These are phyloP conservation scores for Eimeria sp. DNA, from an alignment of 169 alveolate genomes.

Conservation along the genomic window DNA sequence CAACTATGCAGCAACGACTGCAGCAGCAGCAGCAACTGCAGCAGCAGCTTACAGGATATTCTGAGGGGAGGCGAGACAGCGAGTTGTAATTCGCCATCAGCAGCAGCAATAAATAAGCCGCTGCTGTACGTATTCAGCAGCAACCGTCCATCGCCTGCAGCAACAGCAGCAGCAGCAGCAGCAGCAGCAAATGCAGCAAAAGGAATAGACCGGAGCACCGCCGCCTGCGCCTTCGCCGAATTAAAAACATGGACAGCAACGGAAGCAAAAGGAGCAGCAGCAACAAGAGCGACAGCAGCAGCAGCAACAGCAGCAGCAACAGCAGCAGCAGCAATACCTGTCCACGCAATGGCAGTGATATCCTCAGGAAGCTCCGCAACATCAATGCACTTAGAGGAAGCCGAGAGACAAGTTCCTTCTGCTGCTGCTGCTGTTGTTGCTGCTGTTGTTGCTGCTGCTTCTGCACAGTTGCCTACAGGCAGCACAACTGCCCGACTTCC, in stretches of 20 bases:
- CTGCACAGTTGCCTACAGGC: slow-evolving; percentile 19
- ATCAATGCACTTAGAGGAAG: background rate
- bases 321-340: slow-evolving; percentile 53
- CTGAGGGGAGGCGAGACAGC: slow-evolving; percentile 26
- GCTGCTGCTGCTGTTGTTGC: background rate
- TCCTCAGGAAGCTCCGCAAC: slow-evolving; percentile 39
- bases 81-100: background rate
- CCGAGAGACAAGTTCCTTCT: slow-evolving; percentile 26
- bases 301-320: slow-evolving; percentile 53
- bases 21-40: background rate
- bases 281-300: background rate
- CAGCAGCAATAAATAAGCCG: slow-evolving; percentile 59
- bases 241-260: background rate
- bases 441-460: slow-evolving; percentile 17
- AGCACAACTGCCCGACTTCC: slow-evolving; percentile 54
- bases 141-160: slow-evolving; percentile 61
- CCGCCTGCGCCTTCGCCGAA: background rate
- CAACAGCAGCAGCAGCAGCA: slow-evolving; percentile 67
- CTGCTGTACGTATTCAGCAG: slow-evolving; percentile 68
- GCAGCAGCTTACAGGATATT: slow-evolving; percentile 38
- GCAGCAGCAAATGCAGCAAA: background rate
- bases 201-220: background rate
- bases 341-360: slow-evolving; percentile 44
- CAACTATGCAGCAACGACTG: background rate
- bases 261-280: background rate